Percentiles rank a stretch among this genome's conserved stretches.
phyloP scores from a whole-genome alignment of 2,329 filamentous ascomycete genomes.

The Phoma herbarum region DNA sequence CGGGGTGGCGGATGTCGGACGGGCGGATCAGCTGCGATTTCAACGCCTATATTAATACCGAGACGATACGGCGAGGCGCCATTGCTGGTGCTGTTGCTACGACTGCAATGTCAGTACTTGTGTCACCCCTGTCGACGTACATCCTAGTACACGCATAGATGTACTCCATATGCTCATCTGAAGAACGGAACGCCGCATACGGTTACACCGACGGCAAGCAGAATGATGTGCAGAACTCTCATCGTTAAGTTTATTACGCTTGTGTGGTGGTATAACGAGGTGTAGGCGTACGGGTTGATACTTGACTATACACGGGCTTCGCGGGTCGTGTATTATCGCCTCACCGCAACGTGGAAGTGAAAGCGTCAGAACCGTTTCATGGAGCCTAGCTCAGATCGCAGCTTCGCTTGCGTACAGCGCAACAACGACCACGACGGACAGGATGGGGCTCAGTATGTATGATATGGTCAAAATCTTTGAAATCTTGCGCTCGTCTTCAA shows the following conservation, averaged over 20 bases:
- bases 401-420: conserved; percentile 40
- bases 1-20: conserved; percentile 20
- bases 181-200: background rate
- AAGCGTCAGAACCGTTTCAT: background rate
- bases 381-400: conserved; percentile 24
- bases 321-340: background rate
- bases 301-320: background rate
- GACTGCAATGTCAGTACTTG: background rate
- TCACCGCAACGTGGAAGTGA: conserved; percentile 1
- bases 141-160: background rate
- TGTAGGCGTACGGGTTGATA: background rate
- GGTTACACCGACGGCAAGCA: background rate
- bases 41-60: background rate
- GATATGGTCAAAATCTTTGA: conserved; percentile 58
- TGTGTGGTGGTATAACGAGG: background rate
- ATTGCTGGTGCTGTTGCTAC: background rate
- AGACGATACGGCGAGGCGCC: conserved; percentile 4
- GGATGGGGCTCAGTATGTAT: conserved; percentile 42
- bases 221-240: background rate
- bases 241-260: background rate
- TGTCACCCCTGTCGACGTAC: background rate
- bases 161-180: background rate
- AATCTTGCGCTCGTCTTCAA: conserved; percentile 60
- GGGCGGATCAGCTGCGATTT: conserved; percentile 6
- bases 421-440: conserved; percentile 46